A percentile compares a stretch with the other conserved stretches of the same genome.
phyloP scores from a whole-genome alignment of 768 basidiomycete species.

The Boletus vinaceobasis region DNA sequence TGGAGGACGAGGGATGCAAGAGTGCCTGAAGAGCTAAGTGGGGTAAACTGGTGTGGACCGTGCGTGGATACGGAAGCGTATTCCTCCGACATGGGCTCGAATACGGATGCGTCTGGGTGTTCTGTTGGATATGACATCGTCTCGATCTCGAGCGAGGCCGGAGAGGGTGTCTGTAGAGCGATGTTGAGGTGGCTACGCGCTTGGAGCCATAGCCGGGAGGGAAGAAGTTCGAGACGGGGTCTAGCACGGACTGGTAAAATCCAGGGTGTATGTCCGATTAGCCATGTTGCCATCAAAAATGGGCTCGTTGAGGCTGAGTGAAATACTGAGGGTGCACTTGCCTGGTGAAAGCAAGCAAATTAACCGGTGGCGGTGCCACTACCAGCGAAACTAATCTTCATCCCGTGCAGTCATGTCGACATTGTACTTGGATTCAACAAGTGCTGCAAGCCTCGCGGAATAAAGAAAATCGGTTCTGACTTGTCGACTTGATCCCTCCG shows the following conservation, averaged over 20 bases:
- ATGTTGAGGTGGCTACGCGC: slow-evolving; percentile 21
- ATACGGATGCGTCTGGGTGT: slow-evolving; percentile 33
- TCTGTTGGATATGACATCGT: slow-evolving; percentile 34
- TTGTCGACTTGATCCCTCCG: too few relatives aligned
- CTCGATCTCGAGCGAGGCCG: slow-evolving; percentile 34
- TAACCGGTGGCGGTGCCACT: slow-evolving; percentile 6
- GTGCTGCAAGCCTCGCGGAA: too few relatives aligned
- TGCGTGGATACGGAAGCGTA: slow-evolving; percentile 22
- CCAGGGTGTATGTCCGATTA: slow-evolving; percentile 11
- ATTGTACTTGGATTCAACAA: too few relatives aligned
- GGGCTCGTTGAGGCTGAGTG: not conserved
- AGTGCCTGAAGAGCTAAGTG: slow-evolving; percentile 24
- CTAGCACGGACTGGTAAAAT: slow-evolving; percentile 14
- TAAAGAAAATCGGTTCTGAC: too few relatives aligned
- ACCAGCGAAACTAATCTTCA: too few relatives aligned
- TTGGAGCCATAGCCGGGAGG: slow-evolving; percentile 14
- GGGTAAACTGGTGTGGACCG: slow-evolving; percentile 10
- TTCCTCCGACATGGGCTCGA: slow-evolving; percentile 36
- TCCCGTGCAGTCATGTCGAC: too few relatives aligned
- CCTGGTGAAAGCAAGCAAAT: not conserved
- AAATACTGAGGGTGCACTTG: not conserved
- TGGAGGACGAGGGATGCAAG: slow-evolving; percentile 22
- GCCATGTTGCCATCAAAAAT: slow-evolving; percentile 27
- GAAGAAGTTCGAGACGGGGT: slow-evolving; percentile 11
- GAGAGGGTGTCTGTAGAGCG: slow-evolving; percentile 31